Conservation (phyloP, 371 early-diverging fungal species). For the Polyrhizophydium stewartii region DNA sequence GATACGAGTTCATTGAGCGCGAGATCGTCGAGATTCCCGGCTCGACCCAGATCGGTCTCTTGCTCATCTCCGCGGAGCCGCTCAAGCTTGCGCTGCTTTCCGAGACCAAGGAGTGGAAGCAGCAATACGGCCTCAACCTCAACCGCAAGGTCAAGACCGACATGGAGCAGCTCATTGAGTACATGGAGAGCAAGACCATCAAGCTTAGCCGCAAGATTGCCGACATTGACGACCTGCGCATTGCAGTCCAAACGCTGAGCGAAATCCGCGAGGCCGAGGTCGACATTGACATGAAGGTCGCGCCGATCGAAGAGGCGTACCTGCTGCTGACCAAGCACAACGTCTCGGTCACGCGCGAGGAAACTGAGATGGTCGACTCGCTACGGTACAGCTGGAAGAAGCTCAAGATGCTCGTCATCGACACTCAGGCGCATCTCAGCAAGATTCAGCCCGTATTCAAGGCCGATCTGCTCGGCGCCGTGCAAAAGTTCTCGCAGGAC, state of each 20-base stretch:
- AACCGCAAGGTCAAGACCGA: conserved; percentile 57
- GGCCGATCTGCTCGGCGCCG: conserved; percentile 48
- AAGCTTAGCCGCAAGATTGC: conserved; percentile 49
- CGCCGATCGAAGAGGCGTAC: conserved; percentile 61
- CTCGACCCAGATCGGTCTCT: conserved; percentile 50
- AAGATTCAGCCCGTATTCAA: conserved; percentile 58
- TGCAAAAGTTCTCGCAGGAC: conserved; percentile 51
- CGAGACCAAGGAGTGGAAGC: conserved; percentile 62
- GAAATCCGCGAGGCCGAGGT: conserved; percentile 58
- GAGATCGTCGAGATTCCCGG: conserved; percentile 50
- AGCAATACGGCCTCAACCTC: conserved; percentile 53
- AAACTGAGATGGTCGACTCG: conserved; percentile 64
- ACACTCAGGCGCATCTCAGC: conserved; percentile 51
- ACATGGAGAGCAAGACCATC: conserved; percentile 55
- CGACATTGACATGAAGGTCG: conserved; percentile 62
- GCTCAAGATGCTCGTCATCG: conserved; percentile 53
- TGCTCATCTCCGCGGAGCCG: conserved; percentile 54
- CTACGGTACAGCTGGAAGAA: conserved; percentile 63
- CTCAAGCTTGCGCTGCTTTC: conserved; percentile 50
- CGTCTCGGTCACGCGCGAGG: conserved; percentile 53
- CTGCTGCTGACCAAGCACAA: conserved; percentile 48
- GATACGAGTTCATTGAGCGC: conserved; percentile 50
- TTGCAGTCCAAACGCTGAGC: conserved; percentile 52
- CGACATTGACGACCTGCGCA: conserved; percentile 57
- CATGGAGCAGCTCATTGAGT: conserved; percentile 60